Evolutionary conservation across 1,139 yeast genomes (phyloP).

Genomic region (Pichia sp.): DNA sequence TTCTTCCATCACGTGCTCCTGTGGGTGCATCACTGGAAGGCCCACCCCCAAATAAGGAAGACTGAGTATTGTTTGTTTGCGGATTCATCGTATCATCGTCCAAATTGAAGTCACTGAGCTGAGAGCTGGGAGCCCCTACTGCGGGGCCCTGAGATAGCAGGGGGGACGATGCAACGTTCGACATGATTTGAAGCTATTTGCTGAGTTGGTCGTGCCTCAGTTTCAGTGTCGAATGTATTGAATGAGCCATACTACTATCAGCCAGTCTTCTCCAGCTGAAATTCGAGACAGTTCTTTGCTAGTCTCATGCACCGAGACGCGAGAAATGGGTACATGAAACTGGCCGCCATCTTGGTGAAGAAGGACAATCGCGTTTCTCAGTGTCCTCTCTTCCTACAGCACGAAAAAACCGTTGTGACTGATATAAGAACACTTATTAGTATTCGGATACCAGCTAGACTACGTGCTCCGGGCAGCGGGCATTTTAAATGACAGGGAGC

Average conservation of each 20-base stretch:
- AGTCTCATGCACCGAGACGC: neutral
- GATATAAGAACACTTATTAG: no score
- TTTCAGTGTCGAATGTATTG: neutral
- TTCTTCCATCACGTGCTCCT: neutral
- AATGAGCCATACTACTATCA: neutral
- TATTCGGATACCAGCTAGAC: no score
- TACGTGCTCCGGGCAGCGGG: no score
- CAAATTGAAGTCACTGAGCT: constrained; percentile 19
- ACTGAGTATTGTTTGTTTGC: constrained; percentile 8
- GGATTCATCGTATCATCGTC: constrained; percentile 13
- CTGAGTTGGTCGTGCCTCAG: neutral
- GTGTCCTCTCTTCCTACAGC: neutral
- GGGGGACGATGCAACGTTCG: constrained; percentile 22
- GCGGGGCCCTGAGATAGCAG: constrained; percentile 16
- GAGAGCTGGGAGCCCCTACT: constrained; percentile 11
- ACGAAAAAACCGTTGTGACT: no score
- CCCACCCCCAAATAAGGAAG: constrained; percentile 15
- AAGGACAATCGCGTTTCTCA: neutral
- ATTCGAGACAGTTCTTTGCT: neutral
- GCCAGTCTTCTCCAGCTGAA: neutral
- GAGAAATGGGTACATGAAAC: neutral
- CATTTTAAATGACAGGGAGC: no score
- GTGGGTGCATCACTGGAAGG: constrained; percentile 9
- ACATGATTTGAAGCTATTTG: constrained; percentile 8
- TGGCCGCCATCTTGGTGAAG: neutral